Conservation (phyloP, 1,284 basidiomycete genomes). For the Microbotryum silenes-acaulis region DNA sequence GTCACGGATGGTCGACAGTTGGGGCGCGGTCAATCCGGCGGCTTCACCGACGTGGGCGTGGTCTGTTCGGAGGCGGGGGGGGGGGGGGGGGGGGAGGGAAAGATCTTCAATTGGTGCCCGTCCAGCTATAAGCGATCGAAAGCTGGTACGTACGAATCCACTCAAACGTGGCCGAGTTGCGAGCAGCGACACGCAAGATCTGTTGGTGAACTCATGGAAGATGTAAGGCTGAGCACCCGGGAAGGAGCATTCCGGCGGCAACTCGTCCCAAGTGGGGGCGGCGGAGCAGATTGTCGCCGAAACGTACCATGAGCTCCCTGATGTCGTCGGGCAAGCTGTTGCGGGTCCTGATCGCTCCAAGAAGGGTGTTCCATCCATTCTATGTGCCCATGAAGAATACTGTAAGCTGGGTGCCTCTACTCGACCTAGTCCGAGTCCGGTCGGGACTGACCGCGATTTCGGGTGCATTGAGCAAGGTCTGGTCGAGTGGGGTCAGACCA, state of each 20-base stretch:
- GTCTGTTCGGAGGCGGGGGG: constrained; percentile 7
- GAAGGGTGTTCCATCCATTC: constrained; percentile 44
- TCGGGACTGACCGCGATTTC: constrained; percentile 32
- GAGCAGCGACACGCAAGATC: constrained; percentile 44
- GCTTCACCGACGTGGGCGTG: constrained; percentile 39
- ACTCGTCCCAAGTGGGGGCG: neutral
- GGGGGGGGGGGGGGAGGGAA: neutral
- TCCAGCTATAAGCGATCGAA: neutral
- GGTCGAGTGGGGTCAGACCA: constrained; percentile 44
- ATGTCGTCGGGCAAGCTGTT: constrained; percentile 43
- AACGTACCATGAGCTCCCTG: constrained; percentile 42
- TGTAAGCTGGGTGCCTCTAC: neutral
- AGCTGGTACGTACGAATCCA: constrained; percentile 39
- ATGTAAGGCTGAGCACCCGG: neutral
- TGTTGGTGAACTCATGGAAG: constrained; percentile 7
- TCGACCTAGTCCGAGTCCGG: neutral
- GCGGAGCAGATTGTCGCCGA: neutral
- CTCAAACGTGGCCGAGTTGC: constrained; percentile 44
- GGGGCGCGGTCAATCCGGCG: constrained; percentile 41
- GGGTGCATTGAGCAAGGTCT: constrained; percentile 42
- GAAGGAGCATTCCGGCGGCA: no score
- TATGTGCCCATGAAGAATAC: neutral
- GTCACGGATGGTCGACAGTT: constrained; percentile 42
- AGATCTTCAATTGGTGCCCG: neutral
- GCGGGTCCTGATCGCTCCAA: constrained; percentile 42